Base-by-base conservation (phyloP, 1,139 yeast species). In the Debaryomycetaceae sp. region DNA sequence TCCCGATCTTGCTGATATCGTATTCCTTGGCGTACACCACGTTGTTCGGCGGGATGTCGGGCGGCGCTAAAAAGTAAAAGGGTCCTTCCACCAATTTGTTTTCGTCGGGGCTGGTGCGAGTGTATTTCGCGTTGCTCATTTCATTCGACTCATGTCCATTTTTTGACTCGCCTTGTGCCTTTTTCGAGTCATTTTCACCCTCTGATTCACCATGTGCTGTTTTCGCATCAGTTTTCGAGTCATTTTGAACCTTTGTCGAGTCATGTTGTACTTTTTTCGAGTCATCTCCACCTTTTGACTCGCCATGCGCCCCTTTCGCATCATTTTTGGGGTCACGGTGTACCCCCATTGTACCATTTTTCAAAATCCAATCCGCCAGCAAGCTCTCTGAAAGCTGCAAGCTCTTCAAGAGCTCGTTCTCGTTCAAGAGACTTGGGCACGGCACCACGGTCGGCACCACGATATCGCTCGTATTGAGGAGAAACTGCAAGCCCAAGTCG, bases 401-500 rank as follows among this genome's bases (percentile, higher is more conserved):
- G 12, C 25, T 13, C 18, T 13, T 6, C 14, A 27, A 6, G 26
- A 15, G 13, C 7, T 23, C 2, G 15, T 22, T 22, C 24, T n/a
- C 14, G 12, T 7, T n/a, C 20, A 15, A 12, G 3, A 12, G n/a
- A 10, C 16, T 21, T 11, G n/a, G 12, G 4, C 12, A n/a, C 12
- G 13, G 19, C 10, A 15, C n/a, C 14, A 11, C 12, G 23, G 13
- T 19, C 12, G 21, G 27, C 6, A n/a, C n/a, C 3, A 68, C 54
- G n/a, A 73, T 51, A 37, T 75, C 79, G 22, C 78, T 74, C 0
- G 96, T 85, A 42, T 81, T 87, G 21, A 87, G 53, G 2, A 82
- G 70, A 47, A 81, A 80, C 35, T 74, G 69, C 30, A 87, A 47
- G 0, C 92, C 95, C 38, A 83, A 50, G 39, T 78, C 86, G 47